Conservation (phyloP, 352 stramenopile species). For the Phytopythium chamaehyphon region DNA sequence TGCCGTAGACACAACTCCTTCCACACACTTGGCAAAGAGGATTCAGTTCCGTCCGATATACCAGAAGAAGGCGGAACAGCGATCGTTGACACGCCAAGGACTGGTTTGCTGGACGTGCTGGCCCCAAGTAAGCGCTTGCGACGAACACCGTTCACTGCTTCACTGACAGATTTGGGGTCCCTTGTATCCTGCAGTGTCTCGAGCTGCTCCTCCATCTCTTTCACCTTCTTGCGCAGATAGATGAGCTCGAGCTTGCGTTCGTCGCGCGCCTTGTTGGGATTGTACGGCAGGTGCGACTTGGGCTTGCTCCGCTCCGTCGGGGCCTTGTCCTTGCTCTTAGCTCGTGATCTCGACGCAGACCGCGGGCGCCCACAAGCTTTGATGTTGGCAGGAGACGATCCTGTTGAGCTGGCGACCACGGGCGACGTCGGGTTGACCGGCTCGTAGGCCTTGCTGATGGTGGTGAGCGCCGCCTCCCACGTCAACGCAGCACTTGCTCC, state of each 20-base stretch:
- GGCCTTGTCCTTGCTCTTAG: slow-evolving; percentile 1
- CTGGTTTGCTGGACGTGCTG: not conserved
- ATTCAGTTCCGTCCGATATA: not conserved
- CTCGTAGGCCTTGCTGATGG: not conserved
- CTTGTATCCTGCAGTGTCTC: slow-evolving; percentile 23
- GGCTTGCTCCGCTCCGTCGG: not conserved
- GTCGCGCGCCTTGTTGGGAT: slow-evolving; percentile 32
- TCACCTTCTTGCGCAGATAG: slow-evolving; percentile 39
- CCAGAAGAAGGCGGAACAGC: not conserved
- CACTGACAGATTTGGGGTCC: slow-evolving; percentile 1
- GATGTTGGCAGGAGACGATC: too few species aligned
- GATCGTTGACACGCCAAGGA: not conserved
- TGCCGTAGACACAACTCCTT: slow-evolving; percentile 28
- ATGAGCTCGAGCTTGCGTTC: slow-evolving; percentile 37
- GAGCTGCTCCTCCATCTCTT: slow-evolving; percentile 34
- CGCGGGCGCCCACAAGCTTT: not conserved
- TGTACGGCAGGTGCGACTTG: slow-evolving; percentile 12
- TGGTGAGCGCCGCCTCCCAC: slow-evolving; percentile 2
- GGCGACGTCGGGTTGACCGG: not conserved
- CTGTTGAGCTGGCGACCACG: not conserved
- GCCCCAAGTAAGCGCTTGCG: not conserved
- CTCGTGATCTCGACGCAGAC: not conserved
- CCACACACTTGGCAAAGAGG: slow-evolving; percentile 20
- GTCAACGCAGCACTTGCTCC: not conserved
- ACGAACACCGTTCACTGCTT: not conserved